phyloP scores from a whole-genome alignment of 2,329 filamentous ascomycete species.

The Aspergillus sp. region DNA sequence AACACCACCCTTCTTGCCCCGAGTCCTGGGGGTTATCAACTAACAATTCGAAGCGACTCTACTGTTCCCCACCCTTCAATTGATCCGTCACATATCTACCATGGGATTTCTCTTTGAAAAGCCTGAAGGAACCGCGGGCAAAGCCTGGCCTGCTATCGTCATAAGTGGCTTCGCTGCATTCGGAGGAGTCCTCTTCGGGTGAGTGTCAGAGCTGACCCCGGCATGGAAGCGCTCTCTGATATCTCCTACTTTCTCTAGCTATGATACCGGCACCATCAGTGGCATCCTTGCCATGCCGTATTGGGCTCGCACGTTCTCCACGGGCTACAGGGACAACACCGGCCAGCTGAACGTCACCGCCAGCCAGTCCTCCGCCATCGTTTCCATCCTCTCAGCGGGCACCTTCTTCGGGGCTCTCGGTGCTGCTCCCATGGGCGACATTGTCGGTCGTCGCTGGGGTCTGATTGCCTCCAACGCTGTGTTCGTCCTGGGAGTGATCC shows the following conservation, averaged over 20 bases:
- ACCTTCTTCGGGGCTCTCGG: slow-evolving; percentile 73
- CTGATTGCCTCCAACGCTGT: slow-evolving; percentile 37
- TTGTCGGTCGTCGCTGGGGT: slow-evolving; percentile 41
- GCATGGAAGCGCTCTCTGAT: too few relatives aligned
- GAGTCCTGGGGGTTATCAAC: not conserved
- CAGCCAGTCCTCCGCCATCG: slow-evolving; percentile 61
- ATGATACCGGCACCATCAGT: slow-evolving; percentile 57
- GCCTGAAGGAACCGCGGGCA: not conserved
- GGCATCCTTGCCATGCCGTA: slow-evolving; percentile 52
- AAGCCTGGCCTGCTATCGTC: slow-evolving; percentile 1
- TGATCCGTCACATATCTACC: not conserved
- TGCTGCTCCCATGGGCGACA: slow-evolving; percentile 60
- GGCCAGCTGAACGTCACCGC: slow-evolving; percentile 48
- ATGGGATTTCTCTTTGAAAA: not conserved
- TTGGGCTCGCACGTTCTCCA: slow-evolving; percentile 39
- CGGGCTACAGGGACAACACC: slow-evolving; percentile 33
- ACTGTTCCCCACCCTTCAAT: not conserved
- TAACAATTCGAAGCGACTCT: not conserved
- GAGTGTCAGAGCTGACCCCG: not conserved
- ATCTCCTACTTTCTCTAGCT: slow-evolving; percentile 15
- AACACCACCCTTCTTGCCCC: too few relatives aligned
- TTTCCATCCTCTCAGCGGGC: slow-evolving; percentile 70
- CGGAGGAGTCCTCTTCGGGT: slow-evolving; percentile 9
- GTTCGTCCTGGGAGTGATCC: slow-evolving; percentile 35
- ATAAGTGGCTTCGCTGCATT: slow-evolving; percentile 8